Percentiles rank a stretch among this genome's conserved stretches.
Evolutionary conservation across 208 protist species (phyloP).

Genomic region (Trypanosoma avium): DNA sequence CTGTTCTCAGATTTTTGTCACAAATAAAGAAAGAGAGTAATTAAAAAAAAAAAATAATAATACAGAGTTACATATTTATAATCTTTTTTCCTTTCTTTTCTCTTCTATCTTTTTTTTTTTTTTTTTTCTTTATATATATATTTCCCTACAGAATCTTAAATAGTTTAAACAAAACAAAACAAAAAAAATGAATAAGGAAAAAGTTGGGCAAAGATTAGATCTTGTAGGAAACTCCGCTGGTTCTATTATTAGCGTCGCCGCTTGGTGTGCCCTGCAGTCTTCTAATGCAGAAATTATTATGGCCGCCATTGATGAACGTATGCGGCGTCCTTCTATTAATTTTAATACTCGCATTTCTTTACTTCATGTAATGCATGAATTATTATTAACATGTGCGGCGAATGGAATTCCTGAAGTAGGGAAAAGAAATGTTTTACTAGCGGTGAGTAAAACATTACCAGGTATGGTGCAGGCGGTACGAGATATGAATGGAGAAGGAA

Average conservation of each 20-base stretch:
- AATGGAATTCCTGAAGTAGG: conserved; percentile 60
- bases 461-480: conserved; percentile 43
- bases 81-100: not conserved
- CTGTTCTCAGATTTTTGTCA: conserved; percentile 9
- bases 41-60: too few species aligned
- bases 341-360: conserved; percentile 55
- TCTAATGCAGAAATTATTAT: conserved; percentile 71
- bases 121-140: not conserved
- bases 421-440: conserved; percentile 57
- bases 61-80: too few species aligned
- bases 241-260: conserved; percentile 78
- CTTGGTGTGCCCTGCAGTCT: conserved; percentile 87
- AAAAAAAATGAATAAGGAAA: conserved; percentile 59
- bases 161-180: too few species aligned
- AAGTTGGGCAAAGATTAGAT: conserved; percentile 61
- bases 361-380: conserved; percentile 83
- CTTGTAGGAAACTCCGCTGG: conserved; percentile 69
- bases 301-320: conserved; percentile 45
- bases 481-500: conserved; percentile 23
- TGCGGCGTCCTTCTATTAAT: conserved; percentile 47
- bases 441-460: conserved; percentile 52
- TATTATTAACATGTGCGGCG: conserved; percentile 73
- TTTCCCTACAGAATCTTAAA: too few species aligned
- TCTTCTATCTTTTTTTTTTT: conserved; percentile 9
- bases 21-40: too few species aligned